Evolutionary conservation across 1,139 yeast species (phyloP).

Genomic region (Pichia sp.): DNA sequence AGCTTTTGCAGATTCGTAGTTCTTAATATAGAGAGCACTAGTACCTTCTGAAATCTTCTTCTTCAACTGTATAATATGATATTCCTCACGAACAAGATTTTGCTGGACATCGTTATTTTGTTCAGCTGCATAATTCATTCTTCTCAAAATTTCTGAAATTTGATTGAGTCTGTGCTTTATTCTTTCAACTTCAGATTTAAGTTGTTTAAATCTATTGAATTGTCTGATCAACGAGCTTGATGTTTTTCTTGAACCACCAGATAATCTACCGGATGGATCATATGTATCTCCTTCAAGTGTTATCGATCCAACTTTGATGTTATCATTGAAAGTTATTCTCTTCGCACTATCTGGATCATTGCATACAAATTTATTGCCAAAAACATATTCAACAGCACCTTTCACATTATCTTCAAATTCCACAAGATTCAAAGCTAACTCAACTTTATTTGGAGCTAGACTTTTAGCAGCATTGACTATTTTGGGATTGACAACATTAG

Average conservation of each 20-base stretch:
- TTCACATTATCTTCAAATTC: constrained; percentile 63
- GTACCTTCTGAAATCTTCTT: constrained; percentile 57
- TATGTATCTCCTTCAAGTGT: constrained; percentile 91
- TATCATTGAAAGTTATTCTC: constrained; percentile 76
- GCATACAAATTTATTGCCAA: constrained; percentile 83
- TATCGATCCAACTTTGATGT: constrained; percentile 75
- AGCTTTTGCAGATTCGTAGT: constrained; percentile 38
- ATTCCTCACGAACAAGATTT: constrained; percentile 56
- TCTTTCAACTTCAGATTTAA: constrained; percentile 35
- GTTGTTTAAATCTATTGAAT: constrained; percentile 61
- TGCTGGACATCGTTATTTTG: constrained; percentile 56
- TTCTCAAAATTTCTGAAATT: constrained; percentile 36
- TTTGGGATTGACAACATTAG: constrained; percentile 41
- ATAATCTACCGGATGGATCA: constrained; percentile 92
- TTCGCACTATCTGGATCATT: constrained; percentile 85
- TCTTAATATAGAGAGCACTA: constrained; percentile 41
- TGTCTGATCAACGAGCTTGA: constrained; percentile 54
- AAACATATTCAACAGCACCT: constrained; percentile 86
- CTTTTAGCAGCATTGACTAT: constrained; percentile 54
- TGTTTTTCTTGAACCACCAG: constrained; percentile 83
- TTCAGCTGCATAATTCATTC: constrained; percentile 41
- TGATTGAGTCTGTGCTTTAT: constrained; percentile 36
- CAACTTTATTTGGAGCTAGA: constrained; percentile 76
- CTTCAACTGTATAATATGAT: constrained; percentile 57
- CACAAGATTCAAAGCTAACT: constrained; percentile 74